Base-by-base conservation (phyloP, 1,139 yeast genomes). In the Wickerhamiella infanticola region DNA sequence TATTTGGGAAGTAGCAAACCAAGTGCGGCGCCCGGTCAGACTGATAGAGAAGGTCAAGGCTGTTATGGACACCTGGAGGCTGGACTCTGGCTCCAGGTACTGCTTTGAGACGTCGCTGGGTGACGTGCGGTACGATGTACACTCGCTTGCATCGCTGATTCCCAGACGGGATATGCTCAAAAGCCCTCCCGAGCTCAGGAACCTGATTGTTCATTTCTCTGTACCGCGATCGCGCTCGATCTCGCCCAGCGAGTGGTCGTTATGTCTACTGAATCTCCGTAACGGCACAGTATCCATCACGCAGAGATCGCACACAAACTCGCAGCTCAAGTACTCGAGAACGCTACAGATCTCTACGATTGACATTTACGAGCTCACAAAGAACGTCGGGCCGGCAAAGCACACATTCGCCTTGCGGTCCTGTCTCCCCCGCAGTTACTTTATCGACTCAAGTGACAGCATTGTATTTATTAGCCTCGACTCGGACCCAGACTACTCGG, bases 141-240 rank as follows among this genome's bases (percentile, higher is more conserved):
- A 47, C 24, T 58, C 63, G 24, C 50, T 60, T 18, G 65, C 65
- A 23, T 58, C 56, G 26, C 51, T 62, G 24, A 56, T 55, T 27
- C 63, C 65, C 3, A 57, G 65, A 3, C 54, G 65, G 4, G 65
- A 61, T 48, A 51, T 62, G 47, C 45, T 60, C 37, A 55, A 53
- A 26, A 26, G 44, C 7, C 50, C 50, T 5, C 54, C 54, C 5
- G 43, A 39, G 25, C 24, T 52, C 13, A 23, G 24, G 11, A 45
- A 44, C 13, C 48, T 42, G 11, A 37, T 42, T 24, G 37, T 42
- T 3, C 31, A 23, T 8, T 37, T 23, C 18, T 18, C 25, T 3
- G 29, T 41, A 13, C 43, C 33, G 39, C 36, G 39, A n/a, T 25
- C 39, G 3, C n/a, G 18, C n/a, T 41, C 43, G 3, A 29, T 24